Base-by-base conservation (phyloP, 202 grass and related monocot genomes). In the Zoysia matrella region DNA sequence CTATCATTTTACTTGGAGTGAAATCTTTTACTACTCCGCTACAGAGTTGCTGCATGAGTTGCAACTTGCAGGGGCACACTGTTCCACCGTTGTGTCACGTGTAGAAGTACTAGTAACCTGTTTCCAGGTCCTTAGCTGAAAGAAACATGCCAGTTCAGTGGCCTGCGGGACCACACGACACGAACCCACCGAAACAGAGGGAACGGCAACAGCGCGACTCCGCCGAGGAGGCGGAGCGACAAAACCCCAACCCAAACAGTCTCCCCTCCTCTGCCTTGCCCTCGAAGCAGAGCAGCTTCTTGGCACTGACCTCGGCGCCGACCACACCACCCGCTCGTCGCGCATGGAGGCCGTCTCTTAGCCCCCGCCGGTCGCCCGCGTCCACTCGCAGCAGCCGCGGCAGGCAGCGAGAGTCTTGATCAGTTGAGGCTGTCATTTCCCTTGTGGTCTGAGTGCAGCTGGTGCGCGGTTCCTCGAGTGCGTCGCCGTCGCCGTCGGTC, bases 311-410 rank as follows among this genome's bases (percentile, higher is more conserved):
- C 9, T 45, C 55, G 50, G 5, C 62, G 14, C 7, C 7, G 0
- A 46, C 12, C 36, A 43, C 13, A 78, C 16, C 77, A 58, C 52
- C 30, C 77, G 1, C 8, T 47, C 76, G 14, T 57, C 77, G 3
- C 4, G 11, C 66, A 80, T 80, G 78, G 78, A 36, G 11, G 1
- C 66, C 66, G 53, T 49, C 53, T 45, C 73, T 9, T 80, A 80
- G 78, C 66, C 30, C 6, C 52, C n/a, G 16, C 8, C 65, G 39
- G 5, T 30, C 22, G 22, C 3, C 43, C 52, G 77, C 52, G 14
- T 54, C 65, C 40, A 4, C 41, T 13, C 12, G 67, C 47, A 49
- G 7, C 44, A 60, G 44, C 66, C 43, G 53, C 78, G 22, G 22
- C 22, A 30, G 11, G 53, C 53, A 43, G 67, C 54, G 46, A 61